Conservation (phyloP, 164 flowering plant species). For the Vitis amurensis region DNA sequence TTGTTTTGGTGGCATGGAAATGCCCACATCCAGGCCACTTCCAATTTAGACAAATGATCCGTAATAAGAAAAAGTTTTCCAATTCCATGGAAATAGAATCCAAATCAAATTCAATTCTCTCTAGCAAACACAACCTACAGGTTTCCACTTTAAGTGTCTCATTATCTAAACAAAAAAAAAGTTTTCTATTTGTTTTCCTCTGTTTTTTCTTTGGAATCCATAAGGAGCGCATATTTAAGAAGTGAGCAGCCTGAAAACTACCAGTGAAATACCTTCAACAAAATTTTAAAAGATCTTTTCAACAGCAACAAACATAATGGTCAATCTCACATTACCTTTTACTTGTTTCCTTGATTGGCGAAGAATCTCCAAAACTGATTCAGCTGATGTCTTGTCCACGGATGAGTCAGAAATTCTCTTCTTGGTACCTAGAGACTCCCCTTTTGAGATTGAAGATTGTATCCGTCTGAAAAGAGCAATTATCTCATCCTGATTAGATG, state of each 20-base stretch:
- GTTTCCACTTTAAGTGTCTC: too few relatives aligned
- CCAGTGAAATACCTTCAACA: not conserved
- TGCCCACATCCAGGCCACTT: too few relatives aligned
- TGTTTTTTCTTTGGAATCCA: too few relatives aligned
- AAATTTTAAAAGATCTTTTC: not conserved
- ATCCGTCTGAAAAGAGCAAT: constrained; percentile 57
- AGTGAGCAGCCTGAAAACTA: not conserved
- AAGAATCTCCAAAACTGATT: constrained; percentile 47
- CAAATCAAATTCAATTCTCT: too few relatives aligned
- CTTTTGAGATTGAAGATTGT: constrained; percentile 59
- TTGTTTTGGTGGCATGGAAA: too few relatives aligned
- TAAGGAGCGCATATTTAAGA: too few relatives aligned
- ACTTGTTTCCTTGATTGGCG: constrained; percentile 33
- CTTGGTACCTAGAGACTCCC: constrained; percentile 24
- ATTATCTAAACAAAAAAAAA: too few relatives aligned
- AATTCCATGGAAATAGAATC: too few relatives aligned
- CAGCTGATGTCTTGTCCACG: constrained; percentile 29
- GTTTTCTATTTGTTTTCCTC: too few relatives aligned
- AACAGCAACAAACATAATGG: not conserved
- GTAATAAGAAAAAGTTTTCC: too few relatives aligned
- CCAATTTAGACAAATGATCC: too few relatives aligned
- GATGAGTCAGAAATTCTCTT: constrained; percentile 23
- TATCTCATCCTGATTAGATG: constrained; percentile 49
- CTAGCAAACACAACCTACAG: too few relatives aligned
- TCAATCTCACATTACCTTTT: constrained; percentile 27